These are phyloP conservation scores for Chamaecyparis obtusa DNA, from an alignment of 75 land plant species.

Conservation along the genomic window DNA sequence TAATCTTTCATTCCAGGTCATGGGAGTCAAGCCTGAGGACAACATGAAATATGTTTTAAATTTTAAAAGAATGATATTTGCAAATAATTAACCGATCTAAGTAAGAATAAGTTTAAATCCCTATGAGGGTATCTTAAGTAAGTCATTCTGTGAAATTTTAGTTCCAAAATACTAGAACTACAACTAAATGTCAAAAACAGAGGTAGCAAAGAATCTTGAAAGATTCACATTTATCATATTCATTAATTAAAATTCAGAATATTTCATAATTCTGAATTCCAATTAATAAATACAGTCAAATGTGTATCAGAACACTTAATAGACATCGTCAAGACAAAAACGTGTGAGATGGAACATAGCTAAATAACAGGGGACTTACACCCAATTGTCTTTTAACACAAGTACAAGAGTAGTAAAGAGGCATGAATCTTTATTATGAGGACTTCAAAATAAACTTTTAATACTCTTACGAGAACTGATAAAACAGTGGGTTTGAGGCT, in stretches of 20 bases:
- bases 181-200: neutral
- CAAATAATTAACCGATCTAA: neutral
- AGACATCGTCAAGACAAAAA: no score
- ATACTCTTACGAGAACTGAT: neutral
- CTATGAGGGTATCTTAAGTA: neutral
- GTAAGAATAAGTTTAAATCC: neutral
- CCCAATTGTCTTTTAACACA: no score
- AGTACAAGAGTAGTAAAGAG: neutral
- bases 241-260: no score
- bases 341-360: no score
- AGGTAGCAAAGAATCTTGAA: neutral
- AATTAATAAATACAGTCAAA: no score
- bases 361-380: no score
- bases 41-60: neutral
- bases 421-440: neutral
- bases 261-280: no score
- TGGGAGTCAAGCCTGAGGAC: neutral
- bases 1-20: neutral
- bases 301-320: no score
- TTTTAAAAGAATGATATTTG: neutral
- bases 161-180: neutral
- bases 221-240: neutral
- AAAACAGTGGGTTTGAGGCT: neutral
- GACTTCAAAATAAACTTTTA: neutral
- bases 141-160: neutral